Evolutionary conservation across 2,329 filamentous ascomycete genomes (phyloP).

Genomic region (Paracoccidioides brasiliensis): DNA sequence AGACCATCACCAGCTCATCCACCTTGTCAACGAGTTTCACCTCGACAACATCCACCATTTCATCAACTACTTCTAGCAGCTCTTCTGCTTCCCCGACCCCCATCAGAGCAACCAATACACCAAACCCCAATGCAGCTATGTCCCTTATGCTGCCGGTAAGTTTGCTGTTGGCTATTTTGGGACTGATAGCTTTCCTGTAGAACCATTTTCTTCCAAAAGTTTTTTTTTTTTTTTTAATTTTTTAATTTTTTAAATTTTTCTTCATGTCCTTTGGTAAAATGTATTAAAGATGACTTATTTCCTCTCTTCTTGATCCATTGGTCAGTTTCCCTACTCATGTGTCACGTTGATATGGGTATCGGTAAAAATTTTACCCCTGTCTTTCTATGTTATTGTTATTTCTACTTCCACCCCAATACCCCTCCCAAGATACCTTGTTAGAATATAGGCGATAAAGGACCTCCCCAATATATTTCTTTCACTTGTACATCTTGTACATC

Average conservation of each 20-base stretch:
- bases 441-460: too few relatives aligned
- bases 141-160: slow-evolving; percentile 8
- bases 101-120: background rate
- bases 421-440: too few relatives aligned
- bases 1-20: background rate
- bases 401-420: too few relatives aligned
- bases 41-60: background rate
- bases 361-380: too few relatives aligned
- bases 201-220: background rate
- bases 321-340: too few relatives aligned
- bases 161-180: slow-evolving; percentile 8
- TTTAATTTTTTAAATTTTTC: background rate
- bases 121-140: slow-evolving; percentile 9
- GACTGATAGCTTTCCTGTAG: slow-evolving; percentile 11
- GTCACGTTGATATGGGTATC: too few relatives aligned
- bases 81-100: background rate
- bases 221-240: background rate
- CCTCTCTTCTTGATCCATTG: too few relatives aligned
- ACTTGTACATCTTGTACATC: too few relatives aligned
- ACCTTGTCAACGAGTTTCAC: background rate
- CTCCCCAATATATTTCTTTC: too few relatives aligned
- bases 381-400: too few relatives aligned
- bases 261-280: background rate
- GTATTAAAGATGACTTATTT: too few relatives aligned
- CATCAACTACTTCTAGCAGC: background rate